Percentiles rank a stretch among this genome's conserved stretches.
These are phyloP conservation scores for Solanum bulbocastanum DNA, from an alignment of 257 asterid species.

Conservation along the genomic window DNA sequence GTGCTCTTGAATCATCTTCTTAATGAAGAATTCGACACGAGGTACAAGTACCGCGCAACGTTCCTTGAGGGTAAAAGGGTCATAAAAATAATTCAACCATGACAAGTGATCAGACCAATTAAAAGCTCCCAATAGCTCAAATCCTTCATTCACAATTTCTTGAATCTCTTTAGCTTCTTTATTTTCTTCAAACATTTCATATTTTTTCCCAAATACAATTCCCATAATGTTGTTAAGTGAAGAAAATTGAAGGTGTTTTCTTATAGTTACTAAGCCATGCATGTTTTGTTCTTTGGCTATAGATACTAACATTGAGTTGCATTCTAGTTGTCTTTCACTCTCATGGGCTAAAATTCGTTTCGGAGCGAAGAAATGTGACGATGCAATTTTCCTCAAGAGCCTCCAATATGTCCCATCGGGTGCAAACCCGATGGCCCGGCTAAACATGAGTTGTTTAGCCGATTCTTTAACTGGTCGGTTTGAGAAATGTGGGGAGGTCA, in stretches of 20 bases:
- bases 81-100: conserved; percentile 37
- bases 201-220: conserved; percentile 41
- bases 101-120: conserved; percentile 53
- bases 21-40: conserved; percentile 28
- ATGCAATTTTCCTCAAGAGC: conserved; percentile 33
- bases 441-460: conserved; percentile 48
- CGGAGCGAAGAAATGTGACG: conserved; percentile 42
- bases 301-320: conserved; percentile 24
- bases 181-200: conserved; percentile 2
- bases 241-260: conserved; percentile 37
- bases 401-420: conserved; percentile 50
- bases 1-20: conserved; percentile 29
- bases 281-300: conserved; percentile 24
- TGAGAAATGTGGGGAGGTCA: conserved; percentile 46
- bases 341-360: conserved; percentile 34
- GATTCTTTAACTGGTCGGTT: conserved; percentile 51
- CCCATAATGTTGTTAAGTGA: conserved; percentile 40
- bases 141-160: conserved; percentile 44
- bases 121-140: conserved; percentile 50
- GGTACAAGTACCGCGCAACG: conserved; percentile 30
- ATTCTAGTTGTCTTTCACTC: conserved; percentile 25
- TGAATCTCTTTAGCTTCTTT: conserved; percentile 26
- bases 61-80: conserved; percentile 29
- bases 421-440: conserved; percentile 61
- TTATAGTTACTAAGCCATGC: conserved; percentile 22